Conservation (phyloP, 192 early-diverging fungal species). For the Gryganskiella cystojenkinii region DNA sequence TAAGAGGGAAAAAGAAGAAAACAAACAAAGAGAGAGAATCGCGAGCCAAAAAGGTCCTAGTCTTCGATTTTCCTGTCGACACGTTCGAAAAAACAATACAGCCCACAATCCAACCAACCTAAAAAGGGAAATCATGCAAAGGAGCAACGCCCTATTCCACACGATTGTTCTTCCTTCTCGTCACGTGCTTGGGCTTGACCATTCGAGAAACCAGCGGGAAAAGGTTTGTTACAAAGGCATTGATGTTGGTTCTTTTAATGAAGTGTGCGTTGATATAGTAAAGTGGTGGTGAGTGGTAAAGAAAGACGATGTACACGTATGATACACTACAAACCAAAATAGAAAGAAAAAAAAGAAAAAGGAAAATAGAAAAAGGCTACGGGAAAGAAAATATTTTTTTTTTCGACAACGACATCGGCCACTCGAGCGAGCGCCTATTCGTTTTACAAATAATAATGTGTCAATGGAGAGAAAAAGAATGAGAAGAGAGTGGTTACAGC, state of each 20-base stretch:
- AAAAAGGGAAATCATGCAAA: too few species aligned
- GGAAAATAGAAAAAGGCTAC: slow-evolving; percentile 3
- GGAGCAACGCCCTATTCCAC: too few species aligned
- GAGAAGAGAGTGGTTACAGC: background rate
- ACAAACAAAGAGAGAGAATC: background rate
- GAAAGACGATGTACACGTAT: slow-evolving; percentile 3
- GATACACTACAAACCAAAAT: background rate
- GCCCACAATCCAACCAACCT: too few species aligned
- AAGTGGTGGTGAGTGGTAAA: background rate
- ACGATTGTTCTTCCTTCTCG: too few species aligned
- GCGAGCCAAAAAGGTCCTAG: background rate
- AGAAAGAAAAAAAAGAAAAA: slow-evolving; percentile 9
- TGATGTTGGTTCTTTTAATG: background rate
- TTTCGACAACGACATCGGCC: slow-evolving; percentile 5
- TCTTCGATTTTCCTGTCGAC: too few species aligned
- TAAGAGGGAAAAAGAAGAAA: background rate
- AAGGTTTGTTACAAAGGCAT: too few species aligned
- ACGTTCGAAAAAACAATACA: too few species aligned
- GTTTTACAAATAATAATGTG: slow-evolving; percentile 13
- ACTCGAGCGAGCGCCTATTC: background rate
- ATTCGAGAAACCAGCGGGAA: too few species aligned
- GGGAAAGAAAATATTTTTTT: background rate
- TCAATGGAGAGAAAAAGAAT: slow-evolving; percentile 5
- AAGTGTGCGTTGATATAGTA: background rate
- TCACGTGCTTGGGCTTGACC: too few species aligned